These are phyloP conservation scores for Austropuccinia psidii DNA, from an alignment of 1,284 basidiomycete species.

Conservation along the genomic window DNA sequence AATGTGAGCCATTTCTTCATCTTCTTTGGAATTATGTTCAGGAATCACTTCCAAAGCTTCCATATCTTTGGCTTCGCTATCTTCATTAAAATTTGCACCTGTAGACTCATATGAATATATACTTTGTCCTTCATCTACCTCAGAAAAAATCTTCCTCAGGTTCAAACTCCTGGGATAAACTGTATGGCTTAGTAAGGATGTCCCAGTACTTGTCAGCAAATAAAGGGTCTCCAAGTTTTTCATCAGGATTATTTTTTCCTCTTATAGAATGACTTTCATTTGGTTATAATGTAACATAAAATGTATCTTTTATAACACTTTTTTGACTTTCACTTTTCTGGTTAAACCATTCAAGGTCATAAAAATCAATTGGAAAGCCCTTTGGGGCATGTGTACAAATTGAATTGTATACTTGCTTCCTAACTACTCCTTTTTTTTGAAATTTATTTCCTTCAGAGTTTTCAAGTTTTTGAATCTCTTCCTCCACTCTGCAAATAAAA, in stretches of 20 bases:
- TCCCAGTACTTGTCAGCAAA: constrained; percentile 17
- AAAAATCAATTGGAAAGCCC: constrained; percentile 1
- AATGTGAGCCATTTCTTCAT: no score
- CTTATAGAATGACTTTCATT: neutral
- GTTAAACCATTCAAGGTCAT: constrained; percentile 2
- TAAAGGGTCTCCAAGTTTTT: neutral
- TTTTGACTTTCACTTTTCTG: neutral
- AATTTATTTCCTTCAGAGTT: no score
- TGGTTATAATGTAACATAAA: neutral
- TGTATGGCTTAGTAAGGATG: neutral
- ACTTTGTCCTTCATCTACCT: neutral
- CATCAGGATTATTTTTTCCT: constrained; percentile 4
- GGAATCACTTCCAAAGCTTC: neutral
- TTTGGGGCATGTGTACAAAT: no score
- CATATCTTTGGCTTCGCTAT: neutral
- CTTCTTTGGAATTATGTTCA: no score
- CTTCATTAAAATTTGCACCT: neutral
- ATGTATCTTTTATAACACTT: neutral
- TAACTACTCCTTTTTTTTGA: no score
- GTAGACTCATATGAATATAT: neutral
- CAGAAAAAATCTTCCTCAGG: neutral
- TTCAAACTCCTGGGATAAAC: neutral
- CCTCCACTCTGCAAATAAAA: no score
- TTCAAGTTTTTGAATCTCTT: no score
- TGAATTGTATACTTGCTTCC: no score